Evolutionary conservation across 176 grass and related monocot species (phyloP).

Genomic region (Eremochloa ophiuroides): DNA sequence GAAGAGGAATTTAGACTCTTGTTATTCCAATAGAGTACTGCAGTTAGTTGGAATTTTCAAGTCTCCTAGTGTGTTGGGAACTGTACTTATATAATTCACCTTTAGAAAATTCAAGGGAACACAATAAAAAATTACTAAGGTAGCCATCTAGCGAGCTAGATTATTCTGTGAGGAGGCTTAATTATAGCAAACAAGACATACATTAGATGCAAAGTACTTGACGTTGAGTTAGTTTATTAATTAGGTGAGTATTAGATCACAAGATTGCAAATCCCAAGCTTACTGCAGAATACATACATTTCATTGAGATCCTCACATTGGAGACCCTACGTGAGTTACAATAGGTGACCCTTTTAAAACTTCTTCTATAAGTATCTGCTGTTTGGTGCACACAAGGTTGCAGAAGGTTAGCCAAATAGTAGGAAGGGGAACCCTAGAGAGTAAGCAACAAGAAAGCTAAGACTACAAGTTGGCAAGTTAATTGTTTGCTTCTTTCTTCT

Average conservation of each 20-base stretch:
- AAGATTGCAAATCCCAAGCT: slow-evolving; percentile 42
- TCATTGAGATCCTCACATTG: slow-evolving; percentile 51
- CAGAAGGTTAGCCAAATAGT: slow-evolving; percentile 16
- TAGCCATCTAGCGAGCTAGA: slow-evolving; percentile 25
- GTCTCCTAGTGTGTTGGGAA: slow-evolving; percentile 52
- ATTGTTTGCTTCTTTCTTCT: slow-evolving; percentile 11
- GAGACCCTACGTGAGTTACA: slow-evolving; percentile 31
- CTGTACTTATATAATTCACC: slow-evolving; percentile 45
- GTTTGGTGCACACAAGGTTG: slow-evolving; percentile 26
- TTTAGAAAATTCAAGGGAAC: slow-evolving; percentile 46
- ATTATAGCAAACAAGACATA: slow-evolving; percentile 40
- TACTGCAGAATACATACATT: slow-evolving; percentile 20
- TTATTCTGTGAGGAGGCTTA: slow-evolving; percentile 31
- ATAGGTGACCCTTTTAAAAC: slow-evolving; percentile 27
- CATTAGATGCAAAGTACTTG: slow-evolving; percentile 22
- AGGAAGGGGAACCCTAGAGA: slow-evolving; percentile 38
- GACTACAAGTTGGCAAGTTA: background rate
- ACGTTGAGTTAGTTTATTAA: slow-evolving; percentile 24
- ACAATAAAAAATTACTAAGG: slow-evolving; percentile 39
- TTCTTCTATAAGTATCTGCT: slow-evolving; percentile 50
- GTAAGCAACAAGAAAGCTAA: slow-evolving; percentile 23
- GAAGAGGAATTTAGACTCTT: slow-evolving; percentile 58
- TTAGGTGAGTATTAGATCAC: slow-evolving; percentile 30
- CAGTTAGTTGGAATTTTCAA: slow-evolving; percentile 45
- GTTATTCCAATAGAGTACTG: slow-evolving; percentile 43